Percentiles rank a stretch among this genome's conserved stretches.
phyloP scores from a whole-genome alignment of 495 filamentous ascomycete species.

The Xylaria longipes region DNA sequence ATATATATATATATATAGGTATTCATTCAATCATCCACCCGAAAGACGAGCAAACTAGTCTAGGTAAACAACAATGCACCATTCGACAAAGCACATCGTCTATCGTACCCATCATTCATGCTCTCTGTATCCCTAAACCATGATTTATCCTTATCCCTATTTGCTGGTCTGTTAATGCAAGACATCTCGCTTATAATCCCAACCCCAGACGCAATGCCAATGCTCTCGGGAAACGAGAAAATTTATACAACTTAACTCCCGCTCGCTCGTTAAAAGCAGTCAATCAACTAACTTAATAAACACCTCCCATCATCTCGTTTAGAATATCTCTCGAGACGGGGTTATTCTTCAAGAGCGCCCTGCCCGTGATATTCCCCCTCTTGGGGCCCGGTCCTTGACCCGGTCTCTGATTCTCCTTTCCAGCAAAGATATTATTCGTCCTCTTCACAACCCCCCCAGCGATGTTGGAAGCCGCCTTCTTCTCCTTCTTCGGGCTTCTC shows the following conservation, averaged over 20 bases:
- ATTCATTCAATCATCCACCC: not conserved
- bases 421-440: constrained; percentile 21
- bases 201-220: not conserved
- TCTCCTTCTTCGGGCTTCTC: constrained; percentile 32
- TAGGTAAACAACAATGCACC: not conserved
- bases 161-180: not conserved
- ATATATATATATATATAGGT: too few species aligned
- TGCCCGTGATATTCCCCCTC: constrained; percentile 47
- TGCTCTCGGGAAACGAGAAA: not conserved
- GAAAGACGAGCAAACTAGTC: not conserved
- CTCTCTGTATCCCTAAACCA: not conserved
- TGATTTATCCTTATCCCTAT: constrained; percentile 1
- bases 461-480: not conserved
- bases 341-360: constrained; percentile 47
- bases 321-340: constrained; percentile 55
- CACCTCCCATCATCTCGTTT: constrained; percentile 53
- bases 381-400: constrained; percentile 27
- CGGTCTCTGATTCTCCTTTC: constrained; percentile 42
- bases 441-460: constrained; percentile 4
- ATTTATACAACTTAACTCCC: not conserved
- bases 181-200: not conserved
- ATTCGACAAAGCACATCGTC: not conserved
- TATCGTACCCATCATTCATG: not conserved
- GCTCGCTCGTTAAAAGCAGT: not conserved
- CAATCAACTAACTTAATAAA: constrained; percentile 29